A percentile compares a stretch with the other conserved stretches of the same genome.
phyloP scores from a whole-genome alignment of 2,329 filamentous ascomycete genomes.

The Epicoccum nigrum region DNA sequence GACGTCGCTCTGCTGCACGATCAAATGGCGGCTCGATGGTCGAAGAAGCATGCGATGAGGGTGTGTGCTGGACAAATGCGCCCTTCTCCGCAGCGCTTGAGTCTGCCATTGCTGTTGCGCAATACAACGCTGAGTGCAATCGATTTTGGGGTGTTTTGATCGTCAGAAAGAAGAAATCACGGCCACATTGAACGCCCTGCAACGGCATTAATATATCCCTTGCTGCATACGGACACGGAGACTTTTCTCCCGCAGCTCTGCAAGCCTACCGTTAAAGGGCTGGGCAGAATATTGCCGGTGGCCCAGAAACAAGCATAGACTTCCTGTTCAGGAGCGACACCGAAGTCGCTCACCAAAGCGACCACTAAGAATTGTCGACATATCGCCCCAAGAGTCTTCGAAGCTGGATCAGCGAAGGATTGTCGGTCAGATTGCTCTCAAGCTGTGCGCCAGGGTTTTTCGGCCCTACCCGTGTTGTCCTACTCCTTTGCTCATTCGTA shows the following conservation, averaged over 20 bases:
- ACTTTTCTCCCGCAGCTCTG: not conserved
- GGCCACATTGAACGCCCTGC: no score
- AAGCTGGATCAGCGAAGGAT: not conserved
- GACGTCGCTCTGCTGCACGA: slow-evolving; percentile 30
- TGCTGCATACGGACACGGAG: no score
- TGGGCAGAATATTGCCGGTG: not conserved
- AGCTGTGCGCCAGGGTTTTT: not conserved
- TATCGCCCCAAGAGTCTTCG: not conserved
- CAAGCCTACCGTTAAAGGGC: not conserved
- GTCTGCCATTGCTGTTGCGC: slow-evolving; percentile 1
- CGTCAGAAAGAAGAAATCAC: no score
- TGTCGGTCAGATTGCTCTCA: not conserved
- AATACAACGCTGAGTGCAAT: not conserved
- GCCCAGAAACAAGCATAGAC: not conserved
- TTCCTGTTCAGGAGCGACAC: not conserved
- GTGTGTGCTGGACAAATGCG: slow-evolving; percentile 4
- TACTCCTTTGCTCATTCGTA: not conserved
- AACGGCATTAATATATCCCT: no score
- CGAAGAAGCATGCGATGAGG: slow-evolving; percentile 14
- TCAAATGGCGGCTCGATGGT: slow-evolving; percentile 25
- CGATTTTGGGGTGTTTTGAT: no score
- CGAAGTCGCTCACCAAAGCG: no score
- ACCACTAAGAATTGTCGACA: not conserved
- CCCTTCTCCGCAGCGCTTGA: slow-evolving; percentile 19
- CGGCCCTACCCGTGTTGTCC: not conserved